phyloP scores from a whole-genome alignment of 2,329 filamentous ascomycete genomes.

The Colletotrichum sidae region DNA sequence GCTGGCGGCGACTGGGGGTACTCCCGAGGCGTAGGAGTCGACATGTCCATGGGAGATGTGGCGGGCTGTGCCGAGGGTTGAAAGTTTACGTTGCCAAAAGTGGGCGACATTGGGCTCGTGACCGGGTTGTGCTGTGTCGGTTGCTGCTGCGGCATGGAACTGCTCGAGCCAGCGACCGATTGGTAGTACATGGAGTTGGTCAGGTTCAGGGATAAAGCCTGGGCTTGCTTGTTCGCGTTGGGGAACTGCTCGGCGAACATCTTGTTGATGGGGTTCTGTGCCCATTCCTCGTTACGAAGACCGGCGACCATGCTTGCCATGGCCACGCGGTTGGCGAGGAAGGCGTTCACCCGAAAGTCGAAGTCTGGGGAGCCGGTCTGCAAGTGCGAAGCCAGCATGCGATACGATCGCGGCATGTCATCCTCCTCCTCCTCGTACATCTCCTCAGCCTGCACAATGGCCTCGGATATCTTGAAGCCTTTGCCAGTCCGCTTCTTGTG shows the following conservation, averaged over 20 bases:
- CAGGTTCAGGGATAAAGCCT: constrained; percentile 39
- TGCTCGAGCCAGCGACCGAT: constrained; percentile 2
- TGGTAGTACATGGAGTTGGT: constrained; percentile 37
- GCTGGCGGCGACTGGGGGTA: constrained; percentile 43
- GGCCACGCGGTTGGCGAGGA: constrained; percentile 54
- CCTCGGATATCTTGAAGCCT: constrained; percentile 82
- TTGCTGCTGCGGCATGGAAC: constrained; percentile 3
- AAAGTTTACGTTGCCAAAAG: constrained; percentile 26
- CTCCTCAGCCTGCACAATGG: constrained; percentile 83
- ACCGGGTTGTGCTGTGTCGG: neutral
- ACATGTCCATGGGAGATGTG: constrained; percentile 39
- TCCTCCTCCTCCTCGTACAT: constrained; percentile 98
- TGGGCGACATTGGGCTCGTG: constrained; percentile 22
- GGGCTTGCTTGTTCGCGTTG: constrained; percentile 46
- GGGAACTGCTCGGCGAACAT: constrained; percentile 61
- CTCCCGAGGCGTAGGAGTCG: constrained; percentile 17
- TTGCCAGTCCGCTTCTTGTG: constrained; percentile 90
- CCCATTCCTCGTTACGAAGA: constrained; percentile 50
- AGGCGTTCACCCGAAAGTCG: constrained; percentile 69
- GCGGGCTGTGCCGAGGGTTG: constrained; percentile 38
- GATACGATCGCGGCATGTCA: constrained; percentile 76
- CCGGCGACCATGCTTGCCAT: constrained; percentile 54
- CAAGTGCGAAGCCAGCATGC: constrained; percentile 71
- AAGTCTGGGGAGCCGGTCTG: constrained; percentile 70
- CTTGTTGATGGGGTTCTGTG: constrained; percentile 59